Percentiles rank a stretch among this genome's conserved stretches.
phyloP scores from a whole-genome alignment of 1,139 yeast species.

The Blastobotrys ciferrii region DNA sequence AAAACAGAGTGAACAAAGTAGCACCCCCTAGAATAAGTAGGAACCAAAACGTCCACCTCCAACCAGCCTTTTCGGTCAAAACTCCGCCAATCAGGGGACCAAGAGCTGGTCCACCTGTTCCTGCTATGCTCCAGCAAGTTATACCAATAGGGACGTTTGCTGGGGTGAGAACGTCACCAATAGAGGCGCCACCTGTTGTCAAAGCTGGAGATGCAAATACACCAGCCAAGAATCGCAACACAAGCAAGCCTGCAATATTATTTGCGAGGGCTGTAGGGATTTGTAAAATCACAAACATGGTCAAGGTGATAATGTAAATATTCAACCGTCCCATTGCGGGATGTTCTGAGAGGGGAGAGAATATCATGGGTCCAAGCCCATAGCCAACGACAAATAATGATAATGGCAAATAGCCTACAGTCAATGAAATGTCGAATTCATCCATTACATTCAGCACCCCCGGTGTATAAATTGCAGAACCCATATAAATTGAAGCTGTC shows the following conservation, averaged over 20 bases:
- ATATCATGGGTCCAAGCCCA: constrained; percentile 54
- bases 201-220: constrained; percentile 79
- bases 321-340: constrained; percentile 53
- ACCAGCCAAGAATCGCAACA: constrained; percentile 76
- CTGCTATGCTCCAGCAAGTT: constrained; percentile 48
- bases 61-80: constrained; percentile 51
- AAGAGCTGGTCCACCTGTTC: constrained; percentile 58
- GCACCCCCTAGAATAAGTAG: constrained; percentile 29
- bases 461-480: constrained; percentile 61
- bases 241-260: constrained; percentile 49
- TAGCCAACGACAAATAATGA: constrained; percentile 59
- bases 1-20: constrained; percentile 36
- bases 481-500: constrained; percentile 56
- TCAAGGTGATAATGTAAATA: constrained; percentile 52
- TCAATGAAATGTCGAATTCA: constrained; percentile 44
- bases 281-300: constrained; percentile 55
- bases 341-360: constrained; percentile 54
- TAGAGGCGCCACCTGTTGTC: constrained; percentile 83
- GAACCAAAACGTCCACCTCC: constrained; percentile 47
- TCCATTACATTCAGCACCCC: constrained; percentile 45
- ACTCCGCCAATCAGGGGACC: constrained; percentile 80
- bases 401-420: constrained; percentile 48
- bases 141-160: constrained; percentile 33
- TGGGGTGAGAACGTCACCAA: constrained; percentile 54
- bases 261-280: constrained; percentile 47